These are phyloP conservation scores for Aristolochia contorta DNA, from an alignment of 164 flowering plant genomes.

Conservation along the genomic window DNA sequence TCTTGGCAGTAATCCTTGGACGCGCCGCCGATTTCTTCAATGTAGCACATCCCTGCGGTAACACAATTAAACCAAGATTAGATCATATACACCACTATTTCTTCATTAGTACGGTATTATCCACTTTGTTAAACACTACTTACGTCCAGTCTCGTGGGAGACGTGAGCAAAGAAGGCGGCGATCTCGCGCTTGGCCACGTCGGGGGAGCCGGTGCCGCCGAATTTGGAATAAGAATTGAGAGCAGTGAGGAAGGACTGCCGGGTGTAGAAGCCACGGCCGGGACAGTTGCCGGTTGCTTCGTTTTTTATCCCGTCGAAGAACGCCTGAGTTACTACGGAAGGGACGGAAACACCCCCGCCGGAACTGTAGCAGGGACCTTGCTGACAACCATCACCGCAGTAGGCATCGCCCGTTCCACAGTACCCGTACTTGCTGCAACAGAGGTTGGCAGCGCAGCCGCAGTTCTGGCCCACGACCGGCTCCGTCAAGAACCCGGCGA, in stretches of 20 bases:
- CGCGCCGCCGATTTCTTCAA: constrained; percentile 27
- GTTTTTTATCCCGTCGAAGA: constrained; percentile 27
- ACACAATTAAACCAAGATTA: too few relatives aligned
- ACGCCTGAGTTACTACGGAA: constrained; percentile 24
- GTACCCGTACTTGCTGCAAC: constrained; percentile 13
- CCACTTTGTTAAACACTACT: too few relatives aligned
- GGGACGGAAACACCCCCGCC: constrained; percentile 16
- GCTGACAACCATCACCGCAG: constrained; percentile 8
- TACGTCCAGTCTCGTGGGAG: constrained; percentile 35
- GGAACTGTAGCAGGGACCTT: constrained; percentile 23
- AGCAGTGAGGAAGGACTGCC: constrained; percentile 22
- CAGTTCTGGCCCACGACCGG: constrained; percentile 9
- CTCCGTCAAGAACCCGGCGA: constrained; percentile 5
- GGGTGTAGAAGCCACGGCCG: constrained; percentile 26
- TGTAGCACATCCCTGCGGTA: constrained; percentile 26
- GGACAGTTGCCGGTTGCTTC: constrained; percentile 20
- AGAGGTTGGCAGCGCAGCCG: constrained; percentile 7
- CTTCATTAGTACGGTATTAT: too few relatives aligned
- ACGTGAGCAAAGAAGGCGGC: constrained; percentile 37
- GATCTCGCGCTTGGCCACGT: constrained; percentile 31
- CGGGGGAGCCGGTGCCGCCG: constrained; percentile 20
- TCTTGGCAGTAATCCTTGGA: constrained; percentile 18
- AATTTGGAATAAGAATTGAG: constrained; percentile 18
- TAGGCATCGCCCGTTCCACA: constrained; percentile 12
- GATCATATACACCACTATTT: too few relatives aligned